A percentile compares a stretch with the other conserved stretches of the same genome.
Conservation (phyloP, 2,329 filamentous ascomycete genomes). For the Trichoderma endophyticum region DNA sequence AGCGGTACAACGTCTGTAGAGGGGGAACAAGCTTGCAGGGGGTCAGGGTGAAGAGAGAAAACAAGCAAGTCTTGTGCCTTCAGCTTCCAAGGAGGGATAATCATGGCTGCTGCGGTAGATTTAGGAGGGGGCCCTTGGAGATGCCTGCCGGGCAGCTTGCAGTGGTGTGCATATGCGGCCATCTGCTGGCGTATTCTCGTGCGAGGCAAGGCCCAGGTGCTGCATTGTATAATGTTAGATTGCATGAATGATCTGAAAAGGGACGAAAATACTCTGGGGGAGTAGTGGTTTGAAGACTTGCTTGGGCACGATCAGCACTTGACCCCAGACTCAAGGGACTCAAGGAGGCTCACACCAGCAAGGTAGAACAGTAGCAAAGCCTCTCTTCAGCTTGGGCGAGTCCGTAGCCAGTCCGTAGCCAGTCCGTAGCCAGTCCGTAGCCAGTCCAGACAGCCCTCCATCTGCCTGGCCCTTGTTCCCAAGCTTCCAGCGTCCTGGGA, state of each 20-base stretch:
- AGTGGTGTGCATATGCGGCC: slow-evolving; percentile 7
- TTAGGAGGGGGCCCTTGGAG: background rate
- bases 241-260: background rate
- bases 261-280: background rate
- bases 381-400: background rate
- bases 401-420: background rate
- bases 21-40: background rate
- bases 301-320: background rate
- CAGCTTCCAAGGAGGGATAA: slow-evolving; percentile 8
- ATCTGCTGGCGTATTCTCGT: background rate
- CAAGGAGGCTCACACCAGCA: background rate
- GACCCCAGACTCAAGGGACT: background rate
- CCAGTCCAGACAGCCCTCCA: background rate
- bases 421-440: background rate
- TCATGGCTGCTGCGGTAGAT: background rate
- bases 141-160: background rate
- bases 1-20: background rate
- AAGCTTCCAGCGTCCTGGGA: slow-evolving; percentile 19
- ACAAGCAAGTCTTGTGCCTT: background rate
- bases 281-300: background rate
- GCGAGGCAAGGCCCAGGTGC: background rate
- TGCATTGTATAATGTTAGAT: background rate
- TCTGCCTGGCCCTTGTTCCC: slow-evolving; percentile 8
- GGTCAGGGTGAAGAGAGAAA: background rate
- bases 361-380: background rate